Conservation (phyloP, 441 rosid genomes). For the Adansonia rubrostipa region DNA sequence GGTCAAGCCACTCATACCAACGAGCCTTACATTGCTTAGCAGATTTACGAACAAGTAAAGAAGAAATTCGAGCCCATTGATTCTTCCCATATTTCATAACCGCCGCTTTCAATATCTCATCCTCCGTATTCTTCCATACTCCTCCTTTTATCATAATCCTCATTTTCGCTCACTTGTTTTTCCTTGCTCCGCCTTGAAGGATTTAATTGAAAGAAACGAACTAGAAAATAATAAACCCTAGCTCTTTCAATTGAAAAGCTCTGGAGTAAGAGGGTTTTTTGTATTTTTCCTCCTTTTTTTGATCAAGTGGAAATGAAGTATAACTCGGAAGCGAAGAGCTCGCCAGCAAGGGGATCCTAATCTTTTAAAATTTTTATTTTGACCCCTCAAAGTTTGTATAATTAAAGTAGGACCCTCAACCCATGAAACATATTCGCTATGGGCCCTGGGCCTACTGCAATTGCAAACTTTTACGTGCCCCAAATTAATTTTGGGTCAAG, state of each 20-base stretch:
- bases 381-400: slow-evolving; percentile 13
- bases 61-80: slow-evolving; percentile 98
- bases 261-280: neutral
- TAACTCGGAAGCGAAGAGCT: neutral
- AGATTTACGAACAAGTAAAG: slow-evolving; percentile 92
- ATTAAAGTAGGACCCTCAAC: neutral
- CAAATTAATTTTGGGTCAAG: neutral
- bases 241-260: slow-evolving; percentile 2
- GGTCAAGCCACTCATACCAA: slow-evolving; percentile 99
- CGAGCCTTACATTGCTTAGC: slow-evolving; percentile 99
- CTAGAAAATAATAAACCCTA: neutral
- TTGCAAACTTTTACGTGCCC: neutral
- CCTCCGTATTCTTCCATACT: slow-evolving; percentile 99
- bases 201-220: neutral
- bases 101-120: slow-evolving; percentile 96
- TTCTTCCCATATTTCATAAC: slow-evolving; percentile 99
- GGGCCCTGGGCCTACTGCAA: neutral
- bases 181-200: neutral
- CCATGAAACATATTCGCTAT: neutral
- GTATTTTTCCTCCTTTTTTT: neutral
- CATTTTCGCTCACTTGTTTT: slow-evolving; percentile 57
- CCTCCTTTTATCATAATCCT: slow-evolving; percentile 99
- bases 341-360: neutral
- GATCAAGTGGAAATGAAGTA: neutral
- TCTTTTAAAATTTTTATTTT: slow-evolving; percentile 5